Conservation (phyloP, 2,329 filamentous ascomycete genomes). For the Trichoderma aggressivum region DNA sequence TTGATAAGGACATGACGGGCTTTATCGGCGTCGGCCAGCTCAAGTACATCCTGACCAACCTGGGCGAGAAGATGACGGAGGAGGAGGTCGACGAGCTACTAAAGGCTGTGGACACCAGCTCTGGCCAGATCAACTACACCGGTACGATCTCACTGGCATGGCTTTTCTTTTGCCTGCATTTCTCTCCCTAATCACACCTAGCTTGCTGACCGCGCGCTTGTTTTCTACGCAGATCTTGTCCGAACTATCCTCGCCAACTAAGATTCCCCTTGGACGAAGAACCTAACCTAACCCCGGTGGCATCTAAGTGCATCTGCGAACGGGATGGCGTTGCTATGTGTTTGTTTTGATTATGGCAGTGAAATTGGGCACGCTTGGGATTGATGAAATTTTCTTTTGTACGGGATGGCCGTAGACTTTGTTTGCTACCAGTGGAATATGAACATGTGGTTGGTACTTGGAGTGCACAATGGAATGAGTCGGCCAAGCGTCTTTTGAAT, state of each 20-base stretch:
- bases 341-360: slow-evolving; percentile 19
- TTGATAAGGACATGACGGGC: slow-evolving; percentile 98
- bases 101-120: slow-evolving; percentile 95
- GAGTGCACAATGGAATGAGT: background rate
- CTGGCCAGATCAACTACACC: slow-evolving; percentile 95
- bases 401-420: slow-evolving; percentile 4
- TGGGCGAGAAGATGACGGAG: slow-evolving; percentile 99
- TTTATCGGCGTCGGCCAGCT: slow-evolving; percentile 97
- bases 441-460: slow-evolving; percentile 7
- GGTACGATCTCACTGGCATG: slow-evolving; percentile 51
- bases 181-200: background rate
- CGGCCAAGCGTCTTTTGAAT: background rate
- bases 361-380: slow-evolving; percentile 17
- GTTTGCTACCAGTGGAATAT: slow-evolving; percentile 9
- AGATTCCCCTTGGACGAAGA: slow-evolving; percentile 14
- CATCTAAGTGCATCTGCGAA: slow-evolving; percentile 33
- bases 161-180: background rate
- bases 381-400: slow-evolving; percentile 14
- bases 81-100: slow-evolving; percentile 98
- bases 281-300: background rate
- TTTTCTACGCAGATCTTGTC: slow-evolving; percentile 63
- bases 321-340: slow-evolving; percentile 32
- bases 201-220: slow-evolving; percentile 12
- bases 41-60: slow-evolving; percentile 94
- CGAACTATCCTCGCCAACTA: slow-evolving; percentile 84